phyloP scores from a whole-genome alignment of 768 basidiomycete species.

The Russula sp. region DNA sequence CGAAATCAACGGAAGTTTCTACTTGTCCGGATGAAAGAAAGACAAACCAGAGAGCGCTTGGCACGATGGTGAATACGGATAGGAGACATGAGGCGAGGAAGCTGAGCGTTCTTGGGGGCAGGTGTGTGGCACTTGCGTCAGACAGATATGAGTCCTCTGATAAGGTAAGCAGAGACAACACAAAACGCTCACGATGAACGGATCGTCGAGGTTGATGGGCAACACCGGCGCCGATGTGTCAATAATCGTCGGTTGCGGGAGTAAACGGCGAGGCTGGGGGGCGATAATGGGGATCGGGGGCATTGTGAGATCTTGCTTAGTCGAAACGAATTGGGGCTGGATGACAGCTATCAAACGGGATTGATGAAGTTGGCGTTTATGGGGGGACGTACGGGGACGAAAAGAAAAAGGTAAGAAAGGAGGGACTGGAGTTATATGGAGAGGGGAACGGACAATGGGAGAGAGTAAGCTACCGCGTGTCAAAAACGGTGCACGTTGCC shows the following conservation, averaged over 20 bases:
- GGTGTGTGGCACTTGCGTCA: constrained; percentile 25
- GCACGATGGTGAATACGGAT: constrained; percentile 25
- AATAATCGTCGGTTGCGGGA: constrained; percentile 24
- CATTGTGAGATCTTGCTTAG: constrained; percentile 23
- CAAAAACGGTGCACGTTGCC: constrained; percentile 29
- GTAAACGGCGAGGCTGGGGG: constrained; percentile 27
- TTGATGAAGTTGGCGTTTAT: background rate
- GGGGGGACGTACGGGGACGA: constrained; percentile 13
- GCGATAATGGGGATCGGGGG: constrained; percentile 30
- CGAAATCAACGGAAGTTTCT: background rate
- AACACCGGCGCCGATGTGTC: constrained; percentile 20
- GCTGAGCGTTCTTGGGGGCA: constrained; percentile 23
- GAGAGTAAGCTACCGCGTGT: constrained; percentile 26
- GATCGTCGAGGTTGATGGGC: constrained; percentile 27
- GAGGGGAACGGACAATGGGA: constrained; percentile 25
- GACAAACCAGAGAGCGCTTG: constrained; percentile 26
- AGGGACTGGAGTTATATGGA: constrained; percentile 27
- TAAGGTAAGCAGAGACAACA: constrained; percentile 4
- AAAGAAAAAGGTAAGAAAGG: constrained; percentile 23
- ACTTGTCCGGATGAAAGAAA: background rate
- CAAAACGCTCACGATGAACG: constrained; percentile 29
- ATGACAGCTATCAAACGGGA: background rate
- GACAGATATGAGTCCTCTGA: constrained; percentile 5
- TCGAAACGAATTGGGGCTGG: background rate
- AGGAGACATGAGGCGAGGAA: constrained; percentile 29